A percentile compares a stretch with the other conserved stretches of the same genome.
These are phyloP conservation scores for Pelargonium myrrhifolium DNA, from an alignment of 441 rosid species.

Conservation along the genomic window DNA sequence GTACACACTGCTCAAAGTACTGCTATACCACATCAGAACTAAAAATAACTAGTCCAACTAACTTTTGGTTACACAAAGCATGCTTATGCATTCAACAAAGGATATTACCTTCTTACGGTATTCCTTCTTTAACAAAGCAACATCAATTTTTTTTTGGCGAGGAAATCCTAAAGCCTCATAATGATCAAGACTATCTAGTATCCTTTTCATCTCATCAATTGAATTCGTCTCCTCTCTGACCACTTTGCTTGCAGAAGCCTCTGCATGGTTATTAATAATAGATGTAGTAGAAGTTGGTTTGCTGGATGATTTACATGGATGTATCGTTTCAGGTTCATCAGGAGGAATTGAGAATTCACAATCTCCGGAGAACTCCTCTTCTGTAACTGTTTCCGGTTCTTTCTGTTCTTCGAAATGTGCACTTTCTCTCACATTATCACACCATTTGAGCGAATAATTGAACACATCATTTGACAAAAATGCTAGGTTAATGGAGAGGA, in stretches of 20 bases:
- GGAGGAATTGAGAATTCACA: constrained; percentile 49
- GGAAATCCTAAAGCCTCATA: constrained; percentile 81
- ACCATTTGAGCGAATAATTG: constrained; percentile 65
- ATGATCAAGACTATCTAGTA: constrained; percentile 64
- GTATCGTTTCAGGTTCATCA: constrained; percentile 54
- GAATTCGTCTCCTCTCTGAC: constrained; percentile 53
- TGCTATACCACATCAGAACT: no score
- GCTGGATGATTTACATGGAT: constrained; percentile 61
- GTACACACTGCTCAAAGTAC: no score
- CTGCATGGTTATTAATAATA: constrained; percentile 39
- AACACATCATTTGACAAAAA: constrained; percentile 83
- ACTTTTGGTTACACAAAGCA: neutral
- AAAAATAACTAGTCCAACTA: no score
- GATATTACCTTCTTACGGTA: constrained; percentile 70
- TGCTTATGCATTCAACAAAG: neutral
- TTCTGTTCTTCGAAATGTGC: constrained; percentile 54
- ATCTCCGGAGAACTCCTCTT: constrained; percentile 59
- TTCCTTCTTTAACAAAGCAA: constrained; percentile 62
- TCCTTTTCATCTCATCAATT: constrained; percentile 81
- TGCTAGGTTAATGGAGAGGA: constrained; percentile 78
- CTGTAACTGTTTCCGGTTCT: constrained; percentile 48
- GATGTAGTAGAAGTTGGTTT: constrained; percentile 45
- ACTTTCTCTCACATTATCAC: constrained; percentile 68
- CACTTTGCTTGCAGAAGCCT: constrained; percentile 37
- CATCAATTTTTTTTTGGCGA: constrained; percentile 63